Evolutionary conservation across 108 stramenopile species (phyloP).

Genomic region (Aurantiochytrium sp.): DNA sequence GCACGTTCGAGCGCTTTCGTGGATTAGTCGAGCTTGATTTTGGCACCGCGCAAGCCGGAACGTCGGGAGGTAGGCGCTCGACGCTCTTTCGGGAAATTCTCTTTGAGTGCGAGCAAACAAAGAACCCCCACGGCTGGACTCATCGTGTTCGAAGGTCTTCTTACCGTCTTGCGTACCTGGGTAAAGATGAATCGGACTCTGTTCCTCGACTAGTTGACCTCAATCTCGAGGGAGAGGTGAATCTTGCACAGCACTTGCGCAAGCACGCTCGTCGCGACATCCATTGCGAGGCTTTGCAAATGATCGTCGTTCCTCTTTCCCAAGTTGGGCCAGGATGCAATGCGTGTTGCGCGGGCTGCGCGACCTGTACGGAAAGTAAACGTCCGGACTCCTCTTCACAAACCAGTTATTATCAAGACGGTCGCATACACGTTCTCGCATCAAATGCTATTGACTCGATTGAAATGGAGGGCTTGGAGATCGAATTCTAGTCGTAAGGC

Average conservation of each 20-base stretch:
- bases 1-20: background rate
- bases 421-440: background rate
- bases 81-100: background rate
- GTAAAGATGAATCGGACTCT: background rate
- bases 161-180: background rate
- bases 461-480: background rate
- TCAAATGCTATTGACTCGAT: background rate
- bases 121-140: slow-evolving; percentile 1
- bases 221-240: background rate
- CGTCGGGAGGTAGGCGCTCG: background rate
- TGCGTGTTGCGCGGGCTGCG: background rate
- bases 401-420: background rate
- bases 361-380: background rate
- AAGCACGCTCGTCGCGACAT: background rate
- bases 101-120: background rate
- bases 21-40: background rate
- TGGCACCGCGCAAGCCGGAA: background rate
- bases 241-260: background rate
- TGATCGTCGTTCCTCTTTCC: background rate
- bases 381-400: background rate
- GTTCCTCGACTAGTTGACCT: background rate
- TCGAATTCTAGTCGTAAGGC: background rate
- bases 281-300: background rate
- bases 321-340: slow-evolving; percentile 13
- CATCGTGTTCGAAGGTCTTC: background rate